phyloP scores from a whole-genome alignment of 2,329 filamentous ascomycete species.

The Penicillium corylophilum region DNA sequence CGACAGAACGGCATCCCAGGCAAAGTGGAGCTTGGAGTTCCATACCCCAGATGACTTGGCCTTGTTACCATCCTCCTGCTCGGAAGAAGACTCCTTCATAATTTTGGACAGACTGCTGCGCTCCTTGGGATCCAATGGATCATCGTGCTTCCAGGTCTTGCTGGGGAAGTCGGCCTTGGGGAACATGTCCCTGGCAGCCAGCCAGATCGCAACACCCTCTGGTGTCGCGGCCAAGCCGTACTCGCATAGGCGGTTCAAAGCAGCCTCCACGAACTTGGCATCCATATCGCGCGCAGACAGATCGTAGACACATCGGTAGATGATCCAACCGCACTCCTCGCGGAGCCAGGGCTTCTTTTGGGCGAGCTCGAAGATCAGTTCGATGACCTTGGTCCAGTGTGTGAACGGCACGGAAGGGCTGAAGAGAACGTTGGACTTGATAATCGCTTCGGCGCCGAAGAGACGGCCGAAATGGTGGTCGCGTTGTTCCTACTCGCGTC shows the following conservation, averaged over 20 bases:
- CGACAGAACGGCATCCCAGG: conserved; percentile 76
- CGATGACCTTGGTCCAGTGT: conserved; percentile 62
- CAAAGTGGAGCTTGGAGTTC: conserved; percentile 79
- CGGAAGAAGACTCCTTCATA: conserved; percentile 63
- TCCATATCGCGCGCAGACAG: conserved; percentile 39
- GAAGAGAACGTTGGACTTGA: conserved; percentile 74
- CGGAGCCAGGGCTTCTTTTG: conserved; percentile 85
- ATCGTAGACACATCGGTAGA: conserved; percentile 69
- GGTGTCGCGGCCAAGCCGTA: conserved; percentile 73
- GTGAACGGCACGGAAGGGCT: conserved; percentile 52
- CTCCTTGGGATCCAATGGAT: conserved; percentile 71
- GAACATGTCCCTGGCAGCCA: conserved; percentile 66
- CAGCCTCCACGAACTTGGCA: conserved; percentile 56
- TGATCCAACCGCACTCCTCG: conserved; percentile 80
- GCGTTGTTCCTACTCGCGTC: conserved; percentile 70
- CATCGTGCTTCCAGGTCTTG: conserved; percentile 69
- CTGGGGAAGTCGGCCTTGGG: conserved; percentile 63
- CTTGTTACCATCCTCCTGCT: conserved; percentile 30
- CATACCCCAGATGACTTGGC: conserved; percentile 63
- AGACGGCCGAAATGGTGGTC: conserved; percentile 82
- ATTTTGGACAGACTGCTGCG: conserved; percentile 69
- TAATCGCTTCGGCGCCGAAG: conserved; percentile 82
- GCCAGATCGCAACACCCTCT: conserved; percentile 87
- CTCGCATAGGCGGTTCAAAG: conserved; percentile 62
- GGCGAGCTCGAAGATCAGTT: conserved; percentile 70